These are phyloP conservation scores for Boletales sp. DNA, from an alignment of 768 basidiomycete genomes.

Conservation along the genomic window DNA sequence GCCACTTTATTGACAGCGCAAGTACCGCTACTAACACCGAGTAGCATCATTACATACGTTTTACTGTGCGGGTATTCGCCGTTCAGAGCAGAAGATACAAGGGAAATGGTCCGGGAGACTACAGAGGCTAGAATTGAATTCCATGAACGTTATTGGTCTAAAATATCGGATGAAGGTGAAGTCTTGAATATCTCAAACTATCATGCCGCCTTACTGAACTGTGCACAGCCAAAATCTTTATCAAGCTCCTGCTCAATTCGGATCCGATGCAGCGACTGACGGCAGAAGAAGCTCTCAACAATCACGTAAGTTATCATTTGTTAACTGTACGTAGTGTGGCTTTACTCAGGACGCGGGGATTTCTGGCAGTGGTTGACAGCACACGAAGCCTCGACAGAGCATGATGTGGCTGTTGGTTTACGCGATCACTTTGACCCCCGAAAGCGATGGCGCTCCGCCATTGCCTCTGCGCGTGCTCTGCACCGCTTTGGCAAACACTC, in stretches of 20 bases:
- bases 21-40: background rate
- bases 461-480: slow-evolving; percentile 46
- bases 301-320: slow-evolving; percentile 47
- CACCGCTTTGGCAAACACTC: slow-evolving; percentile 29
- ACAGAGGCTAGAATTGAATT: slow-evolving; percentile 82
- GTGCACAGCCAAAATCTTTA: slow-evolving; percentile 76
- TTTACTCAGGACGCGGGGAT: background rate
- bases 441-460: slow-evolving; percentile 71
- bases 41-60: slow-evolving; percentile 91
- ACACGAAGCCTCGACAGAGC: slow-evolving; percentile 60
- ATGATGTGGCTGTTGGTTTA: slow-evolving; percentile 70
- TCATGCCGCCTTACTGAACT: background rate
- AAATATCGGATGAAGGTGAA: slow-evolving; percentile 72
- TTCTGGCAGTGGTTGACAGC: slow-evolving; percentile 66
- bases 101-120: slow-evolving; percentile 79
- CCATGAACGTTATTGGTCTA: slow-evolving; percentile 93
- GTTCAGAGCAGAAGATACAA: slow-evolving; percentile 80
- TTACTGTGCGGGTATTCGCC: slow-evolving; percentile 94
- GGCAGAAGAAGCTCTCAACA: slow-evolving; percentile 62
- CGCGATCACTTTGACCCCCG: slow-evolving; percentile 81
- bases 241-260: slow-evolving; percentile 63
- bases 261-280: slow-evolving; percentile 72
- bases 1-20: background rate
- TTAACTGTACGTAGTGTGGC: background rate
- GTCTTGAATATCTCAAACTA: slow-evolving; percentile 4